phyloP scores from a whole-genome alignment of 768 basidiomycete species.

The Suillus paluster region DNA sequence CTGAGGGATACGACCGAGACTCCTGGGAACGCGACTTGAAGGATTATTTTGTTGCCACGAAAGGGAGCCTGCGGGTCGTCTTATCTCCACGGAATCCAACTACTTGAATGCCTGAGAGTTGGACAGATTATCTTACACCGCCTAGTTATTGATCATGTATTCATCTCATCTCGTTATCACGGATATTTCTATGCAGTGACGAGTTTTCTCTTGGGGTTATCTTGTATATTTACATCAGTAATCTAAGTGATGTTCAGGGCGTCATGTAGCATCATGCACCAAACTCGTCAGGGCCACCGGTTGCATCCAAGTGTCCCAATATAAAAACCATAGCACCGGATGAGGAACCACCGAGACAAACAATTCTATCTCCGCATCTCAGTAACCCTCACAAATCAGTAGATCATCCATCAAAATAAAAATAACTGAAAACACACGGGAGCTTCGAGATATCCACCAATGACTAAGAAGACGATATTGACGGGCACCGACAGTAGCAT shows the following conservation, averaged over 20 bases:
- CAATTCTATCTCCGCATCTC: constrained; percentile 11
- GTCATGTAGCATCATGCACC: not conserved
- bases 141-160: constrained; percentile 25
- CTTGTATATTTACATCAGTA: not conserved
- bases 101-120: constrained; percentile 21
- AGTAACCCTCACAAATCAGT: constrained; percentile 6
- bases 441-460: constrained; percentile 27
- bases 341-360: constrained; percentile 5
- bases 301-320: not conserved
- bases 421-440: constrained; percentile 7
- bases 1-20: constrained; percentile 38
- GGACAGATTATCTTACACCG: constrained; percentile 27
- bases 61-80: constrained; percentile 38
- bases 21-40: constrained; percentile 40
- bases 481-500: not conserved
- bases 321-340: constrained; percentile 3
- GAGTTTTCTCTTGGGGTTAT: not conserved
- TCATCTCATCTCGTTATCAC: constrained; percentile 15
- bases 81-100: constrained; percentile 36
- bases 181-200: not conserved
- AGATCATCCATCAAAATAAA: constrained; percentile 10
- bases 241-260: not conserved
- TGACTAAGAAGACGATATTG: constrained; percentile 1
- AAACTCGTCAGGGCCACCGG: constrained; percentile 5
- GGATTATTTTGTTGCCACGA: constrained; percentile 44